Percentiles rank a stretch among this genome's conserved stretches.
These are phyloP conservation scores for Trichoderma atrobrunneum DNA, from an alignment of 2,329 filamentous ascomycete species.

Conservation along the genomic window DNA sequence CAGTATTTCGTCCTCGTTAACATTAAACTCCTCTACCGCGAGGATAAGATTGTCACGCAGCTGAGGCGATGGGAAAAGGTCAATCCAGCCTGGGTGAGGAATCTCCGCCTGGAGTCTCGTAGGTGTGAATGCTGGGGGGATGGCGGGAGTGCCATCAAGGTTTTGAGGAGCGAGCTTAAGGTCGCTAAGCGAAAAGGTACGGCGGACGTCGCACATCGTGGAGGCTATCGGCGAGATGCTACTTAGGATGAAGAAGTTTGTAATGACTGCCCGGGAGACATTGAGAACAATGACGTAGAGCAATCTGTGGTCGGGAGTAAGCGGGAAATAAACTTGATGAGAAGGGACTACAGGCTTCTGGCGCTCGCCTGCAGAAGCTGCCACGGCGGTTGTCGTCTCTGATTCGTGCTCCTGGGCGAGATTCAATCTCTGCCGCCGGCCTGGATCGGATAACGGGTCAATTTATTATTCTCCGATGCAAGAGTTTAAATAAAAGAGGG, in stretches of 20 bases:
- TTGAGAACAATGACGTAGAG: constrained; percentile 24
- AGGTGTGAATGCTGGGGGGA: constrained; percentile 21
- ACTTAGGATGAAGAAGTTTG: constrained; percentile 25
- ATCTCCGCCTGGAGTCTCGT: constrained; percentile 21
- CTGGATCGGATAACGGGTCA: constrained; percentile 1
- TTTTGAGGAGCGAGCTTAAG: background rate
- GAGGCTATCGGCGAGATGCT: constrained; percentile 17
- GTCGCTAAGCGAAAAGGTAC: constrained; percentile 1
- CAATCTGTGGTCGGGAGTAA: constrained; percentile 22
- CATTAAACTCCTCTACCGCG: constrained; percentile 11
- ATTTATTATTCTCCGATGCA: background rate
- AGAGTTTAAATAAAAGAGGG: constrained; percentile 2
- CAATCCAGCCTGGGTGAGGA: constrained; percentile 23
- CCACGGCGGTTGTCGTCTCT: background rate
- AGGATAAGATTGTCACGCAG: constrained; percentile 25
- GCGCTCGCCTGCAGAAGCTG: background rate
- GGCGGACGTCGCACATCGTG: constrained; percentile 16
- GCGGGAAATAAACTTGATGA: constrained; percentile 20
- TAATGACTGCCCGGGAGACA: constrained; percentile 24
- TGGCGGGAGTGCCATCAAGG: background rate
- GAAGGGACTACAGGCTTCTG: background rate
- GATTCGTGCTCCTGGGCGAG: constrained; percentile 2
- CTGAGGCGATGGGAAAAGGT: constrained; percentile 23
- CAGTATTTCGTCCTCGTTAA: constrained; percentile 23
- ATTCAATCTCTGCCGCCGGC: constrained; percentile 22